Percentiles rank a stretch among this genome's conserved stretches.
Evolutionary conservation across 2,329 filamentous ascomycete genomes (phyloP).

Genomic region (Falciphora oryzae): DNA sequence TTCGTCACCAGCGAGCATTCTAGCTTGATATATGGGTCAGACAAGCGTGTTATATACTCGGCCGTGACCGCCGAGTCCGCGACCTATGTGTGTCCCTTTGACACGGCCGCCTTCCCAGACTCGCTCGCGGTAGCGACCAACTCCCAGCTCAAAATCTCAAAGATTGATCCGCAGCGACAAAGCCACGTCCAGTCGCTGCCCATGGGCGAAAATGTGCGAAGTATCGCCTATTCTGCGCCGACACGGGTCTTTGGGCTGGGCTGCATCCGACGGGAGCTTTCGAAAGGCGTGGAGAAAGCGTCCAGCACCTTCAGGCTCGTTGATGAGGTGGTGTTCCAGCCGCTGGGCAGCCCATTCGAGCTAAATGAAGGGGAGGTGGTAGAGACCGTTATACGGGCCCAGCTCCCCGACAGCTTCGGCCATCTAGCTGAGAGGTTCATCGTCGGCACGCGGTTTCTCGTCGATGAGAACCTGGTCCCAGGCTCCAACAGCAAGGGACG

Average conservation of each 20-base stretch:
- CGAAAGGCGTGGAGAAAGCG: conserved; percentile 66
- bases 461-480: conserved; percentile 38
- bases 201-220: conserved; percentile 75
- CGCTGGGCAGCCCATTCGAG: conserved; percentile 62
- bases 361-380: conserved; percentile 66
- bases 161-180: conserved; percentile 76
- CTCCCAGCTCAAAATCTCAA: conserved; percentile 68
- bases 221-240: conserved; percentile 76
- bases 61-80: conserved; percentile 88
- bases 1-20: conserved; percentile 94
- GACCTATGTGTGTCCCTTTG: conserved; percentile 74
- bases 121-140: conserved; percentile 78
- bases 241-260: conserved; percentile 82
- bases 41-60: conserved; percentile 85
- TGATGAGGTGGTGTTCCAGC: conserved; percentile 82
- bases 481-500: conserved; percentile 50
- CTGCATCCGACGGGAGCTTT: conserved; percentile 70
- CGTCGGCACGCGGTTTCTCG: conserved; percentile 79
- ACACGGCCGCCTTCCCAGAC: conserved; percentile 72
- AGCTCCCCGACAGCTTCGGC: conserved; percentile 56
- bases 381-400: conserved; percentile 74
- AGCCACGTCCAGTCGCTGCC: conserved; percentile 81
- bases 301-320: conserved; percentile 81
- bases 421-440: conserved; percentile 70
- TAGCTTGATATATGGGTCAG: conserved; percentile 84